Evolutionary conservation across 2,329 filamentous ascomycete species (phyloP), one percentile per base, ranked within the genome.

Genomic region (Plectosphaerella sp.): DNA sequence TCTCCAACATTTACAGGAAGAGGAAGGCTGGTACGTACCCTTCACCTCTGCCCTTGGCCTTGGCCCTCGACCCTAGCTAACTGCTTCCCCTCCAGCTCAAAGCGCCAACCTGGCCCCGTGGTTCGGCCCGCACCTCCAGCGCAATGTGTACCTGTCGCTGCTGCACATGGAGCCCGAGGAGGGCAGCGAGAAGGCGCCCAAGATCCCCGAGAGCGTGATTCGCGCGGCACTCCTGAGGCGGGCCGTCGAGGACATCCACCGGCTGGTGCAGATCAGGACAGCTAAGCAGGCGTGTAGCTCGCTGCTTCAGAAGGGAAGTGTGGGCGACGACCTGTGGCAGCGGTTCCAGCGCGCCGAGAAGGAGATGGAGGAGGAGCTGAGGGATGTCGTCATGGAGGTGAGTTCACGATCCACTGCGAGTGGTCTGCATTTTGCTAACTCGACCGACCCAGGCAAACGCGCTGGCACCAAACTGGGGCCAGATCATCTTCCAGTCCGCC

Each of bases 321-420:
- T 99, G 2, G 93, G 94, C 14, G 94, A 99, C 67, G 94, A 99
- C 69, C 72, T 99, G 60, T 96, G 91, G 88, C 90, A 97, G 75
- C 81, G 93, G 39, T 96, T 97, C 70, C 73, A 86, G 71, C 82
- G 91, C 48, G 94, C 93, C 1, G 94, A 99, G 80, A 92, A 95
- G 75, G 94, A 99, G 73, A 95, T 97, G 78, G 92, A 99, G 73
- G 90, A 91, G 60, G 94, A 99, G 73, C 78, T 99, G 56, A 84
- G 90, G 62, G 94, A 99, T 71, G 93, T 97, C 22, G 91, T 97
- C 35, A 83, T 86, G 62, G 93, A 97, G 85, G 91, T 95, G 70
- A 56, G 79, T 54, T 20, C 15, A 18, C 14, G 20, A 15, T 11
- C 14, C 47, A 14, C 12, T 25, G 45, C 47, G 18, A 3, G 28